Conservation (phyloP, 345 rosid genomes). For the Syzygium jambos region DNA sequence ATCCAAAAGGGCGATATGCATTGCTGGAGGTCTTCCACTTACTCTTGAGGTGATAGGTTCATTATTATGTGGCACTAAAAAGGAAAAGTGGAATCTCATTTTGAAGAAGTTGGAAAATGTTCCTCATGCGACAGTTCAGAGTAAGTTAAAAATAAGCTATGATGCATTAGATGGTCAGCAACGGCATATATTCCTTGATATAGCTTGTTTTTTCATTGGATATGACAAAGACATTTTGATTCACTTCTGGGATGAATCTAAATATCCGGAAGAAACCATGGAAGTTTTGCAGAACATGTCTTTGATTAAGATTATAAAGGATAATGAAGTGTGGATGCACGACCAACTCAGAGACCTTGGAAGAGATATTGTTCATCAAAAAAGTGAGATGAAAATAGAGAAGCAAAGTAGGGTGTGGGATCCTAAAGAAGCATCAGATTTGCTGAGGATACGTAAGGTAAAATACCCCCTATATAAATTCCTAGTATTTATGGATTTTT, state of each 20-base stretch:
- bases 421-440: neutral
- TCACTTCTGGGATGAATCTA: neutral
- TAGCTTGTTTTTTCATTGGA: neutral
- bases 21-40: too few species aligned
- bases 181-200: neutral
- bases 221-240: neutral
- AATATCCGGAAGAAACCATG: neutral
- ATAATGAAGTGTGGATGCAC: neutral
- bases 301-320: neutral
- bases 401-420: neutral
- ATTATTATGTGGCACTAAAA: neutral
- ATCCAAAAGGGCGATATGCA: too few species aligned
- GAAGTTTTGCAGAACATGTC: neutral
- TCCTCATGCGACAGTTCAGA: accelerated
- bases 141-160: neutral
- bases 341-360: neutral
- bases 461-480: too few species aligned
- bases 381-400: neutral
- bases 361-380: neutral
- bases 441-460: neutral
- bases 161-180: neutral
- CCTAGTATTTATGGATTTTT: too few species aligned
- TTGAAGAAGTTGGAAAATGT: neutral
- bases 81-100: accelerated
- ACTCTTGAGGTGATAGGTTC: too few species aligned